These are phyloP conservation scores for Phytophthora colocasiae DNA, from an alignment of 352 stramenopile species.

Conservation along the genomic window DNA sequence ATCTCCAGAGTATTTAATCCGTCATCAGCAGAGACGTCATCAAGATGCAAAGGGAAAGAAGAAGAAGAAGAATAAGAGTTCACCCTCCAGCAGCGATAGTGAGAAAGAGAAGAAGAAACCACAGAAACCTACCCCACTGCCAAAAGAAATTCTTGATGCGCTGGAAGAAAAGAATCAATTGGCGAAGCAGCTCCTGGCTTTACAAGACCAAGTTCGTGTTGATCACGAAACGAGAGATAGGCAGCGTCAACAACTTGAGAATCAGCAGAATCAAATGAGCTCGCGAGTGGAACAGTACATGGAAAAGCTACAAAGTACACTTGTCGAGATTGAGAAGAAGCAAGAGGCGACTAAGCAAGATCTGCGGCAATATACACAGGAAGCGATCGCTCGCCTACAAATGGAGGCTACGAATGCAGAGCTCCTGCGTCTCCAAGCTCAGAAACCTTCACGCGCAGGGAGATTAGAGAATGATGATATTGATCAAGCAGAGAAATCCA, in stretches of 20 bases:
- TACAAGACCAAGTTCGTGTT: slow-evolving; percentile 61
- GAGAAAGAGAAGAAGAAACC: slow-evolving; percentile 37
- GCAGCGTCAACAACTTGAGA: slow-evolving; percentile 52
- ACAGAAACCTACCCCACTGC: slow-evolving; percentile 23
- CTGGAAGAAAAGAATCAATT: slow-evolving; percentile 68
- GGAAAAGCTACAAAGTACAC: slow-evolving; percentile 59
- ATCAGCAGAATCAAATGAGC: slow-evolving; percentile 61
- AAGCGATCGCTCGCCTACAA: slow-evolving; percentile 55
- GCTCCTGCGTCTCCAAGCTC: slow-evolving; percentile 21
- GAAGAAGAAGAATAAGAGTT: slow-evolving; percentile 30
- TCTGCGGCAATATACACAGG: slow-evolving; percentile 69
- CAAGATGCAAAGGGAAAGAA: slow-evolving; percentile 36
- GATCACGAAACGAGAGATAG: slow-evolving; percentile 60
- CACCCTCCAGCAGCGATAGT: slow-evolving; percentile 27
- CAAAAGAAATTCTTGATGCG: slow-evolving; percentile 52
- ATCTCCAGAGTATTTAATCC: slow-evolving; percentile 73
- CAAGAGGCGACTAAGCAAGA: slow-evolving; percentile 69
- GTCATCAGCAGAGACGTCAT: slow-evolving; percentile 74
- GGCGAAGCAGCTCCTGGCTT: slow-evolving; percentile 55
- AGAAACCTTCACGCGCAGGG: slow-evolving; percentile 45
- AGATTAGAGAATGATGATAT: slow-evolving; percentile 61
- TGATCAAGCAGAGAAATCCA: slow-evolving; percentile 4
- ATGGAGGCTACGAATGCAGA: slow-evolving; percentile 44
- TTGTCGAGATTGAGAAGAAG: slow-evolving; percentile 74
- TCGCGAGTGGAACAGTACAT: slow-evolving; percentile 64